These are phyloP conservation scores for Rhizopogon roseolus DNA, from an alignment of 768 basidiomycete species.

Conservation along the genomic window DNA sequence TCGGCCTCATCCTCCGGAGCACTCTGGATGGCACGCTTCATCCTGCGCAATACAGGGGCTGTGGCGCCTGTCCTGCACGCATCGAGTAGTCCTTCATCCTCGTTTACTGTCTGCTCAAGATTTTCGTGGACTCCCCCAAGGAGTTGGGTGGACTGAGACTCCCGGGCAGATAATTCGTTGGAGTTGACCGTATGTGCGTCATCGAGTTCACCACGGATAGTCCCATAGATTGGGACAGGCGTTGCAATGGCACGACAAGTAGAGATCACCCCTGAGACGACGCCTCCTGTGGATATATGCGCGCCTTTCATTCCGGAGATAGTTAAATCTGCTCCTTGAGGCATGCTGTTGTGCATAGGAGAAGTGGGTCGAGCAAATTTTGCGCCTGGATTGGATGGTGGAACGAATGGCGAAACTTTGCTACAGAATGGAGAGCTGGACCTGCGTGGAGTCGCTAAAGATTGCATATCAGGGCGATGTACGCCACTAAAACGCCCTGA, in stretches of 20 bases:
- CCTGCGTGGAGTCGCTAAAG: background rate
- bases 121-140: background rate
- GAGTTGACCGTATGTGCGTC: background rate
- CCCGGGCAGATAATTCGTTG: background rate
- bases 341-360: background rate
- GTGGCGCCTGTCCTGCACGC: background rate
- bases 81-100: background rate
- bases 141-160: background rate
- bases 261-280: background rate
- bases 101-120: background rate
- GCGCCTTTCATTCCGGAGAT: background rate
- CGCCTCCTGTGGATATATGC: conserved; percentile 1
- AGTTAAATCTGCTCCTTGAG: background rate
- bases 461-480: background rate
- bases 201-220: background rate
- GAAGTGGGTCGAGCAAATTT: background rate
- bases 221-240: background rate
- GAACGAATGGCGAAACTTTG: background rate
- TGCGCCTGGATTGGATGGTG: background rate
- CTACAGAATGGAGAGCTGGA: background rate
- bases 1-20: background rate
- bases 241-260: background rate
- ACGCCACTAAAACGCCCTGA: background rate
- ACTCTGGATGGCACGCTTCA: background rate
- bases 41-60: background rate